Conservation (phyloP, 176 grass and related monocot genomes). For the Rhynchospora tenuis region DNA sequence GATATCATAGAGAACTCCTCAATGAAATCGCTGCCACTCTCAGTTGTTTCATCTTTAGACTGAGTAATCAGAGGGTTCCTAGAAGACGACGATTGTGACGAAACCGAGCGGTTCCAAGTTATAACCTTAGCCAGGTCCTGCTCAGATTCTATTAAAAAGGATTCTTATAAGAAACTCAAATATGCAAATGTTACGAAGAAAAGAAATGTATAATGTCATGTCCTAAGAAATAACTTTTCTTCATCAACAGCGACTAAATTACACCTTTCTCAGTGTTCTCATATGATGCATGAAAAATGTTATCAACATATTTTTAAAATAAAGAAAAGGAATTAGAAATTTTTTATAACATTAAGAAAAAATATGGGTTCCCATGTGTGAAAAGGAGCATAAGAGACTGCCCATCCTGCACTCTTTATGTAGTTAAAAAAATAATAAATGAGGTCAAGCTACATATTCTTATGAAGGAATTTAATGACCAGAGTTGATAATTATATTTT, state of each 20-base stretch:
- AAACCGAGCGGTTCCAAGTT: conserved; percentile 54
- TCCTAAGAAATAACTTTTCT: conserved; percentile 1
- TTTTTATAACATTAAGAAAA: not conserved
- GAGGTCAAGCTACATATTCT: too few relatives aligned
- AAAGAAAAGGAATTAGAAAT: not conserved
- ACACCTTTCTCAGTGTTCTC: not conserved
- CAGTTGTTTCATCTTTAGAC: conserved; percentile 30
- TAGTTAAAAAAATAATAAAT: not conserved
- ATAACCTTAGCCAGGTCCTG: conserved; percentile 36
- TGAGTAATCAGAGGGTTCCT: conserved; percentile 35
- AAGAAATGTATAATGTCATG: not conserved
- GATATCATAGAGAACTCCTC: conserved; percentile 67
- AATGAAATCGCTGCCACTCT: conserved; percentile 43
- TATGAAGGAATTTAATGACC: too few relatives aligned
- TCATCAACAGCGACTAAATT: not conserved
- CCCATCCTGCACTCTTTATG: not conserved
- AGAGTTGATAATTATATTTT: too few relatives aligned
- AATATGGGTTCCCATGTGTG: not conserved
- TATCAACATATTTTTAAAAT: not conserved
- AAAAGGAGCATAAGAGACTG: too few relatives aligned
- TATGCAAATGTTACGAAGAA: not conserved
- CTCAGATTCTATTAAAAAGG: conserved; percentile 33
- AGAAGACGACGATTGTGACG: conserved; percentile 41
- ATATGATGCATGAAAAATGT: not conserved
- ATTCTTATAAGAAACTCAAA: conserved; percentile 19